A percentile compares a stretch with the other conserved stretches of the same genome.
These are phyloP conservation scores for Ulota crispa DNA, from an alignment of 225 moss, liverwort and hornwort genomes.

Conservation along the genomic window DNA sequence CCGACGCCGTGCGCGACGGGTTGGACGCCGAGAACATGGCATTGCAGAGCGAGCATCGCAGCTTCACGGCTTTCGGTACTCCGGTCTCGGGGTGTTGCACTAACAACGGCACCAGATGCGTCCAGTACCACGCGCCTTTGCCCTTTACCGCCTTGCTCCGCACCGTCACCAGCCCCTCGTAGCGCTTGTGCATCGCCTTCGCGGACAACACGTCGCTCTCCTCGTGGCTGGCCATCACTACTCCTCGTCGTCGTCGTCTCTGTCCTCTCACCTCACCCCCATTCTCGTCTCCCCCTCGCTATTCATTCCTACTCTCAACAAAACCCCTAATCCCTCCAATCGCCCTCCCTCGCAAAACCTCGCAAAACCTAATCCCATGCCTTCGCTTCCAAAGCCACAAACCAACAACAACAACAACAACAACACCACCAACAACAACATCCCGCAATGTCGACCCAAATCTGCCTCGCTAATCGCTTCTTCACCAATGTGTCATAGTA, in stretches of 20 bases:
- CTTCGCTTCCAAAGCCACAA: no score
- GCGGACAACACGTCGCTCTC: slow-evolving; percentile 40
- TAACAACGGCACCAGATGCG: slow-evolving; percentile 74
- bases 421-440: neutral
- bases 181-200: slow-evolving; percentile 80
- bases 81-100: slow-evolving; percentile 78
- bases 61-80: slow-evolving; percentile 74
- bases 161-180: slow-evolving; percentile 77
- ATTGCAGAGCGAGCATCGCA: slow-evolving; percentile 84
- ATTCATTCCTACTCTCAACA: slow-evolving; percentile 13
- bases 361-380: slow-evolving; percentile 20
- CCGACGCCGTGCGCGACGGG: slow-evolving; percentile 81
- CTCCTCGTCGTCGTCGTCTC: no score
- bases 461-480: neutral
- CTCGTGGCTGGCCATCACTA: slow-evolving; percentile 36
- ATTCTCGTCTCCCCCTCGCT: slow-evolving; percentile 9
- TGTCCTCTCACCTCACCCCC: neutral
- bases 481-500: slow-evolving; percentile 5
- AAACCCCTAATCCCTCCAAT: neutral
- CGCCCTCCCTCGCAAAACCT: neutral
- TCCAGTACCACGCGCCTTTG: slow-evolving; percentile 93
- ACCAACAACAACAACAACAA: no score
- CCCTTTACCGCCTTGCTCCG: slow-evolving; percentile 89
- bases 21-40: slow-evolving; percentile 93
- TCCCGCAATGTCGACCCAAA: neutral